Base-by-base conservation (phyloP, 192 early-diverging fungal species). In the Entophlyctis luteolus region DNA sequence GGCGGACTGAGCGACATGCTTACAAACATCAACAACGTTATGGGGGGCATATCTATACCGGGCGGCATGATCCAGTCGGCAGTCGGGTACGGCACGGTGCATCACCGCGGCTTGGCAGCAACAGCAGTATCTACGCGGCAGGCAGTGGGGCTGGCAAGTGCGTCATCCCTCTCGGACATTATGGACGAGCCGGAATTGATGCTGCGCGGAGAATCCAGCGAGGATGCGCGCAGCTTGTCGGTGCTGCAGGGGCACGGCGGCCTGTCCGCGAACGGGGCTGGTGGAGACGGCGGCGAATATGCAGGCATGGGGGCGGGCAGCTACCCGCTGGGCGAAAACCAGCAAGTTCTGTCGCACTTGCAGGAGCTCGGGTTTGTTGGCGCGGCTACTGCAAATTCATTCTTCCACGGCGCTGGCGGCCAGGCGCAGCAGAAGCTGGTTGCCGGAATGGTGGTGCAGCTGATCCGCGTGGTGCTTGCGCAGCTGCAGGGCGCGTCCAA, bases 321-420 rank as follows among this genome's bases (percentile, higher is more conserved):
- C 39, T 42, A 42, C 23, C 62, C 62, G 14, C 48, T 63, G 16
- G 14, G 48, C 25, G 47, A 20, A 8, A 63, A 63, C 33, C 45
- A 63, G 48, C 62, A 63, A 29, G 20, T 63, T 22, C 47, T 63
- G 3, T 49, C 27, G 28, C 46, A 63, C 33, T 29, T 63, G 2
- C 62, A 63, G 35, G 48, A 47, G 8, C 62, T 63, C 50, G 62
- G 62, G 33, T 63, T 63, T 50, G 45, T n/a, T 18, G 62, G 62
- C 29, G 45, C 50, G 28, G 62, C 62, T 14, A 63, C 47, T 38
- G 45, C 62, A 10, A 63, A 63, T 50, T 63, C 62, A n/a, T 53
- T 22, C 29, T 56, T 56, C 35, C 18, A 56, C 14, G 62, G 36
- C 28, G 36, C 47, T 5, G 36, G 47, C 20, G 36, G 47, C 20